These are phyloP conservation scores for Mycosphaerella sp. DNA, from an alignment of 2,329 filamentous ascomycete genomes.

Conservation along the genomic window DNA sequence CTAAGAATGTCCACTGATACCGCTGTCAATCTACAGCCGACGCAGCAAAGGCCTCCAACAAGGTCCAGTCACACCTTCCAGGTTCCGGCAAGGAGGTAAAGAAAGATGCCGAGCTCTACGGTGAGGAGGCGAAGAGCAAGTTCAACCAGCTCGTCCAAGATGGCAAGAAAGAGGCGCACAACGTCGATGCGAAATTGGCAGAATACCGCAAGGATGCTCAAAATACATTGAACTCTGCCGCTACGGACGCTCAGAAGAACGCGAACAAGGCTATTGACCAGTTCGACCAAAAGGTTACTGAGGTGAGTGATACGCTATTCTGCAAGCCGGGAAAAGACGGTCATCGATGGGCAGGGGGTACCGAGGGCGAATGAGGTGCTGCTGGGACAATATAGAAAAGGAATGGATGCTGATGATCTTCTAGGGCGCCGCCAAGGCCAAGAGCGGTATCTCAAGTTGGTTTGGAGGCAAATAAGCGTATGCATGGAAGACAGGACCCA, in stretches of 20 bases:
- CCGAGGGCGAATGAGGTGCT: constrained; percentile 8
- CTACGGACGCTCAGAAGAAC: constrained; percentile 39
- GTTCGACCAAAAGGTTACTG: constrained; percentile 70
- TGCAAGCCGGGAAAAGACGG: constrained; percentile 19
- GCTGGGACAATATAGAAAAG: neutral
- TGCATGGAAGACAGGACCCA: neutral
- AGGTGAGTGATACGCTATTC: constrained; percentile 24
- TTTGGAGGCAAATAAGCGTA: constrained; percentile 55
- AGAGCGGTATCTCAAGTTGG: constrained; percentile 78
- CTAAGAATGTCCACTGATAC: constrained; percentile 1
- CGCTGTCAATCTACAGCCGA: constrained; percentile 55
- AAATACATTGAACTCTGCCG: constrained; percentile 54
- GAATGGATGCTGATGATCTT: constrained; percentile 13
- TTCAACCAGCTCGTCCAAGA: constrained; percentile 59
- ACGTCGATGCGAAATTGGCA: constrained; percentile 27
- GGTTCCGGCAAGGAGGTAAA: constrained; percentile 57
- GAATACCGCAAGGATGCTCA: constrained; percentile 46
- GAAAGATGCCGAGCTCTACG: constrained; percentile 45
- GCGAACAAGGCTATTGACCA: constrained; percentile 58
- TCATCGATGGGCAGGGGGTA: constrained; percentile 14
- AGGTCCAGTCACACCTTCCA: constrained; percentile 60
- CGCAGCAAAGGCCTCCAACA: constrained; percentile 60
- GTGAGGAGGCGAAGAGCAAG: constrained; percentile 51
- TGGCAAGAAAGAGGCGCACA: constrained; percentile 45
- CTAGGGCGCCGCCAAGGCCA: constrained; percentile 68